A percentile compares a stretch with the other conserved stretches of the same genome.
Evolutionary conservation across 495 filamentous ascomycete genomes (phyloP).

Genomic region (Podospora pseudocomata): DNA sequence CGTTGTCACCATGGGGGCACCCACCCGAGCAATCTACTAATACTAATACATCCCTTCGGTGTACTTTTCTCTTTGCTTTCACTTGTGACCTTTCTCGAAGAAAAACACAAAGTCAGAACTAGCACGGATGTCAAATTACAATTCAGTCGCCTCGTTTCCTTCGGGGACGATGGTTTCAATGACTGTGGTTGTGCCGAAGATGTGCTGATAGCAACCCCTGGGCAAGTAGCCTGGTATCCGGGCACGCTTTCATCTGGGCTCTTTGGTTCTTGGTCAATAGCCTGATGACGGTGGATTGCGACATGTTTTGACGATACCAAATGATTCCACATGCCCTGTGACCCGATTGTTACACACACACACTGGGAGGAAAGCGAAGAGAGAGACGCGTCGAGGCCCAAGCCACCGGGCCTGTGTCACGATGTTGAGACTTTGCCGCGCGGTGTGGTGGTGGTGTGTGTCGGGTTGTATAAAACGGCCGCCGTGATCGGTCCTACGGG

Average conservation of each 20-base stretch:
- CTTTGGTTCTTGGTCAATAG: constrained; percentile 8
- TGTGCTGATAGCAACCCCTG: constrained; percentile 53
- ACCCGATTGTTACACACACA: background rate
- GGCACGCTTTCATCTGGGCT: constrained; percentile 30
- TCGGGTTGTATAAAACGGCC: background rate
- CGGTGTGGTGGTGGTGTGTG: background rate
- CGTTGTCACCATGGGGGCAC: background rate
- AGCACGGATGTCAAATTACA: constrained; percentile 99
- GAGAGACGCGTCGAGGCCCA: background rate
- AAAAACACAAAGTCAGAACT: constrained; percentile 15
- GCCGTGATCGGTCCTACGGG: background rate
- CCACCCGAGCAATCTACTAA: background rate
- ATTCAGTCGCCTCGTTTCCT: constrained; percentile 56
- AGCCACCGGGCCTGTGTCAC: background rate
- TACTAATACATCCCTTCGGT: constrained; percentile 10
- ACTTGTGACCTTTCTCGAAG: background rate
- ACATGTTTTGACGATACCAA: constrained; percentile 21
- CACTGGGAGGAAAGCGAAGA: background rate
- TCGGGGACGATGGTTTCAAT: constrained; percentile 43
- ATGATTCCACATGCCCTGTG: background rate
- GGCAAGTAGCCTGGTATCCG: constrained; percentile 41
- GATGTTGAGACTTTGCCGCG: background rate
- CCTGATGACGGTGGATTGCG: constrained; percentile 32
- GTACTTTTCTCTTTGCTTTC: background rate
- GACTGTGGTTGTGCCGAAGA: constrained; percentile 90